Percentiles rank a stretch among this genome's conserved stretches.
phyloP scores from a whole-genome alignment of 2,329 filamentous ascomycete species.

The Aspergillus fumigatus region DNA sequence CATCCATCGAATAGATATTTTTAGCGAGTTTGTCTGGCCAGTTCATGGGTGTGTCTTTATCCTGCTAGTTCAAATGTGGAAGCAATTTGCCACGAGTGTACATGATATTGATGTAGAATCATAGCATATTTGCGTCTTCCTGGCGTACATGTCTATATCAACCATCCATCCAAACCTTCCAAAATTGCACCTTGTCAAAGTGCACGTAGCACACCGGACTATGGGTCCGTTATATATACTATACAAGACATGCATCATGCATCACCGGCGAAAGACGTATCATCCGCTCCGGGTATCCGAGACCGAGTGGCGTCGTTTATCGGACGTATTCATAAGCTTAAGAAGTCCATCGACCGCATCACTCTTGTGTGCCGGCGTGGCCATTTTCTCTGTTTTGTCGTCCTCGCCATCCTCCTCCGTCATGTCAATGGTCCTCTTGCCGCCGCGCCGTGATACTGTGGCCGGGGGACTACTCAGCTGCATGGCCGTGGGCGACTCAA shows the following conservation, averaged over 20 bases:
- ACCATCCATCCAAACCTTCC: background rate
- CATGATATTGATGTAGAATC: background rate
- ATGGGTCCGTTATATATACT: background rate
- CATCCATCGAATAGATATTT: background rate
- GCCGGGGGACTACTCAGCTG: constrained; percentile 34
- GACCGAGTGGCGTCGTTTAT: constrained; percentile 18
- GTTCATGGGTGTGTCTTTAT: background rate
- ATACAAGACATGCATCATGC: background rate
- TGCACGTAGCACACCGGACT: background rate
- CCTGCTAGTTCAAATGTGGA: background rate
- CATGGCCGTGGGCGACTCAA: constrained; percentile 30
- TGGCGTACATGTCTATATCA: background rate
- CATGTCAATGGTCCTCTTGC: background rate
- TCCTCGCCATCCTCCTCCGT: background rate
- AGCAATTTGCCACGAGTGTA: background rate
- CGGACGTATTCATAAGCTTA: constrained; percentile 36
- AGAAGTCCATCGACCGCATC: constrained; percentile 38
- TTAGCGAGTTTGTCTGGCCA: background rate
- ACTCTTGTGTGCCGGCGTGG: constrained; percentile 29
- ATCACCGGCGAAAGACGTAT: background rate
- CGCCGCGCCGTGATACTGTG: constrained; percentile 18
- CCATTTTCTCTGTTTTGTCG: background rate
- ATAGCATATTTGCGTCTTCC: background rate
- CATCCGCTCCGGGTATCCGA: constrained; percentile 20
- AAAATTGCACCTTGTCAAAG: background rate